Base-by-base conservation (phyloP, 208 protist genomes). In the Vickermania spadyakhi region DNA sequence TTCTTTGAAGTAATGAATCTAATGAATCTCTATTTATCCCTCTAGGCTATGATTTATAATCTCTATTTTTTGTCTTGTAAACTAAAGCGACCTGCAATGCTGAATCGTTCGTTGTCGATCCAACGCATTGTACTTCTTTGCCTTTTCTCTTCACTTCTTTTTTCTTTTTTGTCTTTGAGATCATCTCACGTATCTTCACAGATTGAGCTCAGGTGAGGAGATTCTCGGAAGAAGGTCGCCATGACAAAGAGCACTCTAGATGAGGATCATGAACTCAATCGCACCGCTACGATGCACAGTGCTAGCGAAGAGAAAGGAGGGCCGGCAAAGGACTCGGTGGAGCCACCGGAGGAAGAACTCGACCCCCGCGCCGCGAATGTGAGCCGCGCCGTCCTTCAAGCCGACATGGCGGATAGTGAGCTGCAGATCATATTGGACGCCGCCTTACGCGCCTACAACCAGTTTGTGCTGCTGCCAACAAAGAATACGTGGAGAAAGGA, bases 401-500 rank as follows among this genome's bases (percentile, higher is more conserved):
- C 78, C 0, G 86, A 93, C 58, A 66, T 93, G n/a, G 68, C 79
- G 0, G 76, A 81, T 42, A 63, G 54, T 11, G 72, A 80, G 3
- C 62, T 88, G 52, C 66, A 79, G 31, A 29, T 63, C 3, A 90
- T 93, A n/a, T 82, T 93, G 69, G 55, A 70, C 50, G 77, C 76
- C 36, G 73, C 86, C 0, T 60, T 88, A 5, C 66, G 72, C 14
- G 77, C 82, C 42, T 90, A 90, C 72, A 81, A 82, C 60, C 79
- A 58, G 7, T 69, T 79, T 55, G 83, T 93, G 5, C 71, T 93
- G 11, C 49, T 84, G 0, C 82, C 86, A 4, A 89, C 86, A 1
- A 78, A 74, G 13, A 89, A 69, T n/a, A 90, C 86, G 18, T 93
- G 86, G 83, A 56, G 83, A 4, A 93, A 93, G 63, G 83, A 90